phyloP scores from a whole-genome alignment of 768 basidiomycete species.

The Naganishia randhawae region DNA sequence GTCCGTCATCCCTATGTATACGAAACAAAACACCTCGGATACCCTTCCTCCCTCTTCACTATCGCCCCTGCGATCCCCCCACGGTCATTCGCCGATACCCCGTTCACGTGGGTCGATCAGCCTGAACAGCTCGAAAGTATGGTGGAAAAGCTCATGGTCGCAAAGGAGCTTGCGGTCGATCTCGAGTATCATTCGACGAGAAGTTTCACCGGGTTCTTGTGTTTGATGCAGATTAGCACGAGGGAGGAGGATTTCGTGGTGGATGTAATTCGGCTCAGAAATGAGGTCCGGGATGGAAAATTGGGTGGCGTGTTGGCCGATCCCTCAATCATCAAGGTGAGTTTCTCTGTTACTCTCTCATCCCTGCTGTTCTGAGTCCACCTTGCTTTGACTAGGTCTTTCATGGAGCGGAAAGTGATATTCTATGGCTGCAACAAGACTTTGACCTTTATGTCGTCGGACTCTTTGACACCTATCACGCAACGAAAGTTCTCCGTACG shows the following conservation, averaged over 20 bases:
- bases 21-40: constrained; percentile 71
- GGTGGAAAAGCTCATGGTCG: constrained; percentile 63
- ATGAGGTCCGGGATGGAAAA: constrained; percentile 60
- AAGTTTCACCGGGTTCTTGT: constrained; percentile 79
- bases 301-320: constrained; percentile 82
- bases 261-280: constrained; percentile 71
- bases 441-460: constrained; percentile 91
- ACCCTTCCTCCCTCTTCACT: constrained; percentile 67
- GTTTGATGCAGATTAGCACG: constrained; percentile 69
- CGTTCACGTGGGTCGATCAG: constrained; percentile 69
- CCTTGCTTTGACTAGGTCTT: constrained; percentile 56
- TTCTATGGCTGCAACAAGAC: constrained; percentile 93
- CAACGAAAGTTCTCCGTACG: constrained; percentile 75
- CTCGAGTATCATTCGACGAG: constrained; percentile 89
- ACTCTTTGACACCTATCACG: constrained; percentile 96
- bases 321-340: constrained; percentile 69
- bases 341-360: neutral
- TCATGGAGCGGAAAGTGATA: constrained; percentile 90
- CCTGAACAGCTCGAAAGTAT: constrained; percentile 59
- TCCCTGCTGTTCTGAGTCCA: neutral
- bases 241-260: constrained; percentile 80
- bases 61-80: constrained; percentile 56
- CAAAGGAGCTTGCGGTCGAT: constrained; percentile 84
- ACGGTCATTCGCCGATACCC: constrained; percentile 62
- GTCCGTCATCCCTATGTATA: constrained; percentile 70